Base-by-base conservation (phyloP, 345 rosid species). In the Excoecaria agallocha region DNA sequence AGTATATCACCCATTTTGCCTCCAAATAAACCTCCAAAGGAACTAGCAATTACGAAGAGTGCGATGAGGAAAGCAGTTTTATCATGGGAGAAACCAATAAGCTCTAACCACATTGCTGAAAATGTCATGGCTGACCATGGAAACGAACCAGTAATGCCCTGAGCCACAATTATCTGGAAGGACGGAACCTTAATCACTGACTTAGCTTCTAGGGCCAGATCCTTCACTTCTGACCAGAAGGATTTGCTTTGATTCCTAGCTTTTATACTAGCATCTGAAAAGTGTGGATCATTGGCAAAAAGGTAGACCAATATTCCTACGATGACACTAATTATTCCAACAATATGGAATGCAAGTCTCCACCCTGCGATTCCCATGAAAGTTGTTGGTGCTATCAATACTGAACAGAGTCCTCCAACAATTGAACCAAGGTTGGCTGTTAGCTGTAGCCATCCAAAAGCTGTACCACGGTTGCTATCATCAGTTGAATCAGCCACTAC, bases 71-170 rank as follows among this genome's bases (percentile, higher is more conserved):
- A 77, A 1, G 95, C 97, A 49, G 97, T 92, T 76, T 71, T 72
- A 55, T 82, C 71, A 37, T 90, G 97, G 54, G 97, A 92, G 82
- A 92, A 90, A n/a, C 97, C 97, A 5, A 83, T 79, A 20, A 92
- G 94, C 82, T 94, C 97, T 76, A 94, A 80, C 97, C 97, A 94
- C 98, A 94, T 90, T 0, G 95, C 83, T 20, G 95, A 87, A 80
- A 90, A 92, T 66, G 97, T 86, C 78, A 94, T 46, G 70, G 98
- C 97, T 62, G 95, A 94, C 93, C 97, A 92, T 22, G 98, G 98
- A 79, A 92, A 88, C 25, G 92, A 87, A 43, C 96, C 97, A 0
- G 93, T 86, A 39, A 92, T 84, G 43, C 97, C 93, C 82, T 89
- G 97, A 70, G 98, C 93, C 72, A 92, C 98, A 70, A 92, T 86